Percentiles rank a stretch among this genome's conserved stretches.
These are phyloP conservation scores for Magnusiomyces sp. DNA, from an alignment of 1,139 yeast species.

Conservation along the genomic window DNA sequence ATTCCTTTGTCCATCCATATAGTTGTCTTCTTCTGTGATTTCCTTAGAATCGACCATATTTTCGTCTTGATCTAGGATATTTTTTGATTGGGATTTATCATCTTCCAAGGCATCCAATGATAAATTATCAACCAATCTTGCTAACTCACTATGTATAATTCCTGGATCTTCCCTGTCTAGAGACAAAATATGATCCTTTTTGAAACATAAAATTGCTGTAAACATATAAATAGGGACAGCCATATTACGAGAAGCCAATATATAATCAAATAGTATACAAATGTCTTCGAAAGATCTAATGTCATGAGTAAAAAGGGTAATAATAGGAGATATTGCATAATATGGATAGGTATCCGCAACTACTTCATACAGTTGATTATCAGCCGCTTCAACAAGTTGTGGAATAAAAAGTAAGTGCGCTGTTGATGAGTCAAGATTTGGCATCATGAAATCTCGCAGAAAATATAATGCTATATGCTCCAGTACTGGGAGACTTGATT, in stretches of 20 bases:
- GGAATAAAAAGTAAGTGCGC: conserved; percentile 62
- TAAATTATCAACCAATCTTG: conserved; percentile 24
- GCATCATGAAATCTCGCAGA: conserved; percentile 79
- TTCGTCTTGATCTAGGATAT: too few species aligned
- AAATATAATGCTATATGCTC: conserved; percentile 53
- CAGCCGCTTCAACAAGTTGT: conserved; percentile 44
- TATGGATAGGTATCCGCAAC: conserved; percentile 45
- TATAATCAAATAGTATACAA: conserved; percentile 53
- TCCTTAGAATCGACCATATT: too few species aligned
- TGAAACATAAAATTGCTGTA: conserved; percentile 41
- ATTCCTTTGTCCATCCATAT: too few species aligned
- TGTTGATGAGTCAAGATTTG: conserved; percentile 55
- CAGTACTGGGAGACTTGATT: conserved; percentile 35
- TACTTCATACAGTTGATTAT: conserved; percentile 42
- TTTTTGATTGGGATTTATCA: too few species aligned
- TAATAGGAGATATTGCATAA: conserved; percentile 63
- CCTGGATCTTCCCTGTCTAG: conserved; percentile 23
- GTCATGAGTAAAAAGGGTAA: conserved; percentile 78
- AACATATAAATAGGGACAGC: conserved; percentile 46
- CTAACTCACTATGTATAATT: conserved; percentile 25
- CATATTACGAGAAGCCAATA: conserved; percentile 43
- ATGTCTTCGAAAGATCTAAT: conserved; percentile 43
- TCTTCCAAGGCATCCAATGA: conserved; percentile 7
- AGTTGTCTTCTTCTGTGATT: too few species aligned
- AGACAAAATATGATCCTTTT: conserved; percentile 32